phyloP scores from a whole-genome alignment of 805 yeast genomes.

The Sugiyamaella smithiae region DNA sequence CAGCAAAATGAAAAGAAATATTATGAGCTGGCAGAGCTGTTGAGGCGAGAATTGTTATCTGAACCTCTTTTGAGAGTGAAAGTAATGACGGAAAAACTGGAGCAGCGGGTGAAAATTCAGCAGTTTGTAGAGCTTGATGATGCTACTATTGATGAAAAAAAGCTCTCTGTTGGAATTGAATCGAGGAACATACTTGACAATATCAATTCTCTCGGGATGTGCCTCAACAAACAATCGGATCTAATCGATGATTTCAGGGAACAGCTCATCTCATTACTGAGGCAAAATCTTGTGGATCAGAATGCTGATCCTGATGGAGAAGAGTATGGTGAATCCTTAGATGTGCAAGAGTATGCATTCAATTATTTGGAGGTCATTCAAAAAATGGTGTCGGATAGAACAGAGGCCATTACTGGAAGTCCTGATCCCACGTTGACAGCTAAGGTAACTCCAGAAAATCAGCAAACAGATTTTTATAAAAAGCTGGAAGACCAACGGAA shows the following conservation, averaged over 20 bases:
- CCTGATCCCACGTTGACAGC: slow-evolving; percentile 26
- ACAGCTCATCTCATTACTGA: slow-evolving; percentile 43
- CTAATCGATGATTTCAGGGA: slow-evolving; percentile 52
- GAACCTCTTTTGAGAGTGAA: slow-evolving; percentile 36
- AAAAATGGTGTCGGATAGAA: slow-evolving; percentile 39
- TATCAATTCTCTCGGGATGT: slow-evolving; percentile 20
- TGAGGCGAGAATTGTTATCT: slow-evolving; percentile 53
- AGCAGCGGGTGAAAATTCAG: slow-evolving; percentile 16
- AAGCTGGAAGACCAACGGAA: slow-evolving; percentile 26
- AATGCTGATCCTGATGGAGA: slow-evolving; percentile 58
- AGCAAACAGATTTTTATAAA: slow-evolving; percentile 25
- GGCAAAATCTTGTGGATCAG: slow-evolving; percentile 52
- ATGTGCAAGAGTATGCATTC: slow-evolving; percentile 66
- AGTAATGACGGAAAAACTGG: slow-evolving; percentile 12
- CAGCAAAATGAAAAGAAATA: slow-evolving; percentile 48
- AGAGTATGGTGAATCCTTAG: slow-evolving; percentile 73
- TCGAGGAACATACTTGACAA: slow-evolving; percentile 15
- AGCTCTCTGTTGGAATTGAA: slow-evolving; percentile 22
- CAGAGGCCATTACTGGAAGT: slow-evolving; percentile 40
- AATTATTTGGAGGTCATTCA: slow-evolving; percentile 35
- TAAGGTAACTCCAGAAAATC: slow-evolving; percentile 23
- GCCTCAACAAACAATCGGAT: slow-evolving; percentile 51
- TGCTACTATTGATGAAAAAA: slow-evolving; percentile 20
- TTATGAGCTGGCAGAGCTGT: slow-evolving; percentile 58
- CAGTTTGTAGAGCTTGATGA: slow-evolving; percentile 26